A percentile compares a stretch with the other conserved stretches of the same genome.
Evolutionary conservation across 2,329 filamentous ascomycete species (phyloP).

Genomic region (Hypoxylon sp.): DNA sequence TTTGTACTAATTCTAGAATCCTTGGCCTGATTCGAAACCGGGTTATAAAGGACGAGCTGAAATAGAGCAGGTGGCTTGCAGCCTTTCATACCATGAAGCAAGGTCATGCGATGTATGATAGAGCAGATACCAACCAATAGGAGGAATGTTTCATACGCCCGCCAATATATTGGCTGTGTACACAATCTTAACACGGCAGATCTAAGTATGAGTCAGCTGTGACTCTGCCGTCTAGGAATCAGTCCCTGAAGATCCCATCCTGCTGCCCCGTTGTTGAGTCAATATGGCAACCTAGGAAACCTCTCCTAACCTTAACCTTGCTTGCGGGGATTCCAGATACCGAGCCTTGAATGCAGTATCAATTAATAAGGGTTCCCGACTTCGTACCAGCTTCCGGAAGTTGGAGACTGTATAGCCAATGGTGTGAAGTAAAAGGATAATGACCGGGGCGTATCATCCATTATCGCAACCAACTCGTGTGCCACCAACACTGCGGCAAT

Average conservation of each 20-base stretch:
- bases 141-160: slow-evolving; percentile 4
- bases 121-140: not conserved
- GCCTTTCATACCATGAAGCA: not conserved
- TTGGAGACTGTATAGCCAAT: slow-evolving; percentile 1
- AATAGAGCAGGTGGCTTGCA: slow-evolving; percentile 8
- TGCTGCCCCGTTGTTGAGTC: not conserved
- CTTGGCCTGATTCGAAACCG: not conserved
- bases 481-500: not conserved
- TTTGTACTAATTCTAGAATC: not conserved
- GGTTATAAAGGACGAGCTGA: slow-evolving; percentile 1
- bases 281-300: slow-evolving; percentile 1
- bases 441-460: not conserved
- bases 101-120: not conserved
- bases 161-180: slow-evolving; percentile 28
- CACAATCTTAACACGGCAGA: not conserved
- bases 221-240: not conserved
- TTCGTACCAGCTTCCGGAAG: not conserved
- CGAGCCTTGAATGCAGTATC: not conserved
- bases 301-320: not conserved
- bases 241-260: slow-evolving; percentile 27
- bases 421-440: not conserved
- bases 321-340: not conserved
- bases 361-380: not conserved
- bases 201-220: slow-evolving; percentile 9
- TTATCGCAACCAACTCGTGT: slow-evolving; percentile 1